Base-by-base conservation (phyloP, 352 stramenopile species). In the Phytophthora multivora region DNA sequence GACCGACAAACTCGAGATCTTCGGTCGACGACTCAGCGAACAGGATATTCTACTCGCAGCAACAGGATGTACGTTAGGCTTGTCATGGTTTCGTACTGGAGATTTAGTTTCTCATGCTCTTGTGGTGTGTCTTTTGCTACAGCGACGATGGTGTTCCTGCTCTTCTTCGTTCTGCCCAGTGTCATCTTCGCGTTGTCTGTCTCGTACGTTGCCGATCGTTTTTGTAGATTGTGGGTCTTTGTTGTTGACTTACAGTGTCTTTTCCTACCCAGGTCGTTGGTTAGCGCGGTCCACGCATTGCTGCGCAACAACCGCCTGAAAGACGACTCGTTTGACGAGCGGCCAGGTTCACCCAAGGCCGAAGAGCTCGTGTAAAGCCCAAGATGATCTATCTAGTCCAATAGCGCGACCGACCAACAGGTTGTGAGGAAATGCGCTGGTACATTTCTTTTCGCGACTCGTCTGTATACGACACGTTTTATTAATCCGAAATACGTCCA, bases 141-240 rank as follows among this genome's bases (percentile, higher is more conserved):
- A 89, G 81, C 79, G 15, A 89, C 81, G 10, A 73, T 86, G 54
- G 73, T 90, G 38, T 90, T 90, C 53, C 63, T 90, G 30, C 69
- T 90, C 19, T 88, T 89, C 69, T 89, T 89, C 65, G 84, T 90
- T 36, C 62, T 90, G 18, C 81, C 81, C 18, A 85, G 72, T 8
- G 83, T 90, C 48, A 58, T 90, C 50, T 88, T 90, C 51, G 80
- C 79, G 42, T 59, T 90, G 8, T 88, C 81, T 15, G 71, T 80
- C 51, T 86, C 75, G 80, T 90, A 73, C 58, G 76, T 70, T 31
- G 28, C 10, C 28, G 28, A 13, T 33, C 8, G 9, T 12, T 4
- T 33, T 33, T 33, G 28, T 3, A 12, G 21, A 23, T 23, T 16
- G 12, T 43, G 2, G 25, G 40, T 41, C 10, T 42, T 50, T 59